Percentiles rank a stretch among this genome's conserved stretches.
These are phyloP conservation scores for Adiantum capillusveneris DNA, from an alignment of 75 land plant species.

Conservation along the genomic window DNA sequence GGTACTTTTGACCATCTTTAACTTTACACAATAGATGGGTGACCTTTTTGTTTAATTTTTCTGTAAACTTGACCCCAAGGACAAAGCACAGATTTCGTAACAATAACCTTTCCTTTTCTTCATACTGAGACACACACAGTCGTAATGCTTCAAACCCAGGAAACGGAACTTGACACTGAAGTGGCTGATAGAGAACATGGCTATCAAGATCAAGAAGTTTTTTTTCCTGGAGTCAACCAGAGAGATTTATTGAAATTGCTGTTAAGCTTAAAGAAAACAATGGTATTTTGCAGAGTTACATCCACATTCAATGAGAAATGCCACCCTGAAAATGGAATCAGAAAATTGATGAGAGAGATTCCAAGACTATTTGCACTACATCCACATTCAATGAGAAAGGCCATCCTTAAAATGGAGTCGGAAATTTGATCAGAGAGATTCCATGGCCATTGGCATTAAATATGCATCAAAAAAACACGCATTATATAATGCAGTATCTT, in stretches of 20 bases:
- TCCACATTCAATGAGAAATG: too few relatives aligned
- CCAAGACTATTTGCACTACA: too few relatives aligned
- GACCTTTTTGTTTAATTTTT: conserved; percentile 57
- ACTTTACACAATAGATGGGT: conserved; percentile 88
- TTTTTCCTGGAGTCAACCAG: conserved; percentile 42
- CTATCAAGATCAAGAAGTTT: conserved; percentile 56
- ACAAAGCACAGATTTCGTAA: conserved; percentile 63
- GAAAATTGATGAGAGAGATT: background rate
- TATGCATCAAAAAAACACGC: too few relatives aligned
- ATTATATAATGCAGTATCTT: too few relatives aligned
- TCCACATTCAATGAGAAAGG: too few relatives aligned
- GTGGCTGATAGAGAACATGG: conserved; percentile 79
- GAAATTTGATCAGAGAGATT: too few relatives aligned
- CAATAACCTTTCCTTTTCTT: conserved; percentile 63
- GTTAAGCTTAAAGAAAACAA: too few relatives aligned
- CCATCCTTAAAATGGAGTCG: too few relatives aligned
- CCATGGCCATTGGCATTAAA: too few relatives aligned
- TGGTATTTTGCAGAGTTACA: too few relatives aligned
- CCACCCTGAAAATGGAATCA: too few relatives aligned
- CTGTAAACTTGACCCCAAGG: conserved; percentile 69
- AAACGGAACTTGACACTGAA: conserved; percentile 76
- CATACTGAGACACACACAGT: conserved; percentile 89
- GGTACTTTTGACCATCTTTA: conserved; percentile 70
- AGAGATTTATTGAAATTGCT: background rate
- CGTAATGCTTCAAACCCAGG: conserved; percentile 62